A percentile compares a stretch with the other conserved stretches of the same genome.
phyloP scores from a whole-genome alignment of 1,139 yeast species.

The Lodderomyces oxycetoniae region DNA sequence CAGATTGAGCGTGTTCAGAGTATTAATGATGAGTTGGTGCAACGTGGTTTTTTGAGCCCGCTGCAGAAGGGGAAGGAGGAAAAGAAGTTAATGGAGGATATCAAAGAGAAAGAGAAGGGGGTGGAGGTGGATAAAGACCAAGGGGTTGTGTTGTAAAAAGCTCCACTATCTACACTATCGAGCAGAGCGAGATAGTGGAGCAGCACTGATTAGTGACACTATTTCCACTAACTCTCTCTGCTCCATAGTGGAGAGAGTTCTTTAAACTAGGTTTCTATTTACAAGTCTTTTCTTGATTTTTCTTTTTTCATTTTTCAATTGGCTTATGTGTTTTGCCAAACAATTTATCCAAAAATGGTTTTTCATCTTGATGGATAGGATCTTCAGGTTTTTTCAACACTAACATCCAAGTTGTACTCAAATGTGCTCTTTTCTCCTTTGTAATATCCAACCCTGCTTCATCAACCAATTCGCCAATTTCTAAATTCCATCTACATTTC shows the following conservation, averaged over 20 bases:
- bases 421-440: slow-evolving; percentile 72
- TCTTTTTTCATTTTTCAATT: slow-evolving; percentile 10
- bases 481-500: slow-evolving; percentile 98
- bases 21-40: slow-evolving; percentile 23
- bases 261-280: slow-evolving; percentile 11
- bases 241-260: too few species aligned
- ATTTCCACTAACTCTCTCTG: too few species aligned
- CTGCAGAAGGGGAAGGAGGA: slow-evolving; percentile 10
- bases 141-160: background rate
- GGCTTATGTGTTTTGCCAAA: slow-evolving; percentile 28
- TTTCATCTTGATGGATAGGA: slow-evolving; percentile 39
- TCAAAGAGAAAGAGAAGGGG: slow-evolving; percentile 5
- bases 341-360: slow-evolving; percentile 40
- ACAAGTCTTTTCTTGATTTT: slow-evolving; percentile 5
- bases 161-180: slow-evolving; percentile 1
- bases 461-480: slow-evolving; percentile 80
- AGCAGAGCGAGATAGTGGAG: slow-evolving; percentile 5
- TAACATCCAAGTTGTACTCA: slow-evolving; percentile 92
- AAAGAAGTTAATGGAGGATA: slow-evolving; percentile 8
- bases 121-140: background rate
- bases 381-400: slow-evolving; percentile 73
- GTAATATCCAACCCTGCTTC: slow-evolving; percentile 82
- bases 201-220: too few species aligned
- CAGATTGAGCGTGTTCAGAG: slow-evolving; percentile 24
- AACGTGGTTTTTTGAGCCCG: slow-evolving; percentile 22